Evolutionary conservation across 345 rosid genomes (phyloP).

Genomic region (Gossypium longicalyx): DNA sequence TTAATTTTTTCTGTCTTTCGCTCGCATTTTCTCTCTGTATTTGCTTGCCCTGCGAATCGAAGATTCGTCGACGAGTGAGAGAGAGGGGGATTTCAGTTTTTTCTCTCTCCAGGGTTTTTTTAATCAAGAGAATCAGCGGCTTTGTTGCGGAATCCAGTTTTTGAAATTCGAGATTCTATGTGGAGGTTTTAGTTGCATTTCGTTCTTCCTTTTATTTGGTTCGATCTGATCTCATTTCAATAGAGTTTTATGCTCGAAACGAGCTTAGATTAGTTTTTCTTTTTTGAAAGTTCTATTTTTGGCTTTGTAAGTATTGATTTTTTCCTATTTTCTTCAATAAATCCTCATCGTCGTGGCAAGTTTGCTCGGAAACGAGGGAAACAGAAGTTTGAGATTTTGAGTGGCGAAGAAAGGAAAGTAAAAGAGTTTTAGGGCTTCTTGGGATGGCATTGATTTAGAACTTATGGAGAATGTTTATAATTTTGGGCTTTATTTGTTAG

Average conservation of each 20-base stretch:
- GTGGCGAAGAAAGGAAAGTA: neutral
- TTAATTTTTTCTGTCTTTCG: too few species aligned
- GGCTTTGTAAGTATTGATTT: slow-evolving; percentile 7
- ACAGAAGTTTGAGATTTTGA: neutral
- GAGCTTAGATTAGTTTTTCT: neutral
- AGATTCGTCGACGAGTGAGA: neutral
- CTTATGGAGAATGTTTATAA: neutral
- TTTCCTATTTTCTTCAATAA: neutral
- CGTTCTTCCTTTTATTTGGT: neutral
- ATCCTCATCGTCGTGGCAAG: neutral
- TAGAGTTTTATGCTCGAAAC: neutral
- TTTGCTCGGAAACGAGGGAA: neutral
- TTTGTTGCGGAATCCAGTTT: slow-evolving; percentile 7
- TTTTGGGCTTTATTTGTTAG: neutral
- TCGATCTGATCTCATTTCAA: neutral
- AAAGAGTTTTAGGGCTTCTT: neutral
- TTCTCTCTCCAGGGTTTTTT: slow-evolving; percentile 10
- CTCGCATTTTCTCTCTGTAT: neutral
- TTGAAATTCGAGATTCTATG: neutral
- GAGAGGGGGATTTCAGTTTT: neutral
- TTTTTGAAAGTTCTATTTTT: neutral
- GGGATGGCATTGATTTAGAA: neutral
- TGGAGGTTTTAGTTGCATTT: slow-evolving; percentile 6
- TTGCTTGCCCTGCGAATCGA: neutral
- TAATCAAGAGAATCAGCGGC: neutral